A percentile compares a stretch with the other conserved stretches of the same genome.
Evolutionary conservation across 192 early-diverging fungal genomes (phyloP).

Genomic region (Gonapodya prolifera): DNA sequence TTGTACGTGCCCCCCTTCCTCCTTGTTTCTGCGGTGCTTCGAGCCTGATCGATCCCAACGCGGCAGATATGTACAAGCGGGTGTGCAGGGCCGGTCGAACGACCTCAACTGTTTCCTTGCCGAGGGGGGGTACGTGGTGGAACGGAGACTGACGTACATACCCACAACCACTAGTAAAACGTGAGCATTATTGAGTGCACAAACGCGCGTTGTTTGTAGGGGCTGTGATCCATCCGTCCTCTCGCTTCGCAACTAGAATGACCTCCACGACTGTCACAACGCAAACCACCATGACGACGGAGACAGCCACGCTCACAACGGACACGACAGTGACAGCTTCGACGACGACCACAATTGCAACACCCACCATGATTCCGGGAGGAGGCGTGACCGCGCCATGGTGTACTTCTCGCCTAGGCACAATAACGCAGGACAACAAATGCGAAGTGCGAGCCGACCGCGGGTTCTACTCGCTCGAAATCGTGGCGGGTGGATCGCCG

Average conservation of each 20-base stretch:
- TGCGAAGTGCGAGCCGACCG: too few relatives aligned
- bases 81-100: neutral
- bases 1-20: neutral
- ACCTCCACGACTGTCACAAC: too few relatives aligned
- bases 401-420: neutral
- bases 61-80: too few relatives aligned
- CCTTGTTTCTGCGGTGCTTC: neutral
- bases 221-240: too few relatives aligned
- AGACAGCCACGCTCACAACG: neutral
- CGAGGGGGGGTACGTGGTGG: neutral
- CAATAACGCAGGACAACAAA: neutral
- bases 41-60: neutral
- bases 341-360: neutral
- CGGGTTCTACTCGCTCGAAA: too few relatives aligned
- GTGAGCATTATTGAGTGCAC: too few relatives aligned
- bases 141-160: neutral
- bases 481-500: too few relatives aligned
- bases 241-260: too few relatives aligned
- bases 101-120: neutral
- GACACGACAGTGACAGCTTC: neutral
- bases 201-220: too few relatives aligned
- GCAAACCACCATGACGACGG: neutral
- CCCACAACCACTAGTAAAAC: too few relatives aligned
- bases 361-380: neutral
- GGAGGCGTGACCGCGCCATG: neutral